These are phyloP conservation scores for Pichia membranifaciens DNA, from an alignment of 805 yeast genomes.

Conservation along the genomic window DNA sequence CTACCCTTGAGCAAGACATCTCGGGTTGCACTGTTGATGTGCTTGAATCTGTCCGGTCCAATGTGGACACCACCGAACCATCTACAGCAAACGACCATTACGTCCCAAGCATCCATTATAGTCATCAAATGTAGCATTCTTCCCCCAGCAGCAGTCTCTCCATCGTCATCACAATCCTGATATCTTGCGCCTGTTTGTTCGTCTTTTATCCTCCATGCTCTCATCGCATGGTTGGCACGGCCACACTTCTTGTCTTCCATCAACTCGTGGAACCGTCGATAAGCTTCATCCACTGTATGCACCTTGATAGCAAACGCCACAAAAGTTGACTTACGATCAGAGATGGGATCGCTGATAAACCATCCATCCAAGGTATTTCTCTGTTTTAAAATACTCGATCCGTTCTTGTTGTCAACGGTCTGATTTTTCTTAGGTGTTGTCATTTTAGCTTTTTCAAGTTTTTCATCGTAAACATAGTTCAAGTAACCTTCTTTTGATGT, in stretches of 20 bases:
- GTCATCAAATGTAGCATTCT: constrained; percentile 73
- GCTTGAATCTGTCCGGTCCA: constrained; percentile 93
- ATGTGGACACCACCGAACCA: constrained; percentile 92
- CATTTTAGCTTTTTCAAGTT: constrained; percentile 24
- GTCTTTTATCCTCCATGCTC: constrained; percentile 75
- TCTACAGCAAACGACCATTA: constrained; percentile 78
- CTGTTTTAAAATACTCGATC: constrained; percentile 4
- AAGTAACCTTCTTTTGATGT: constrained; percentile 8
- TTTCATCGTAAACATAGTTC: constrained; percentile 25
- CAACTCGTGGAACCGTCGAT: constrained; percentile 43
- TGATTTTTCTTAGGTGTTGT: constrained; percentile 5
- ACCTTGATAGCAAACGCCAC: constrained; percentile 68
- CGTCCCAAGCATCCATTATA: constrained; percentile 73
- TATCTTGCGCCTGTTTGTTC: constrained; percentile 45
- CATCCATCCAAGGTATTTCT: constrained; percentile 62
- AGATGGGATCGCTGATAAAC: constrained; percentile 68
- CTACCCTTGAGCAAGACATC: constrained; percentile 72
- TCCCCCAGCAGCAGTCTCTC: constrained; percentile 95
- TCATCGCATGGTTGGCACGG: constrained; percentile 73
- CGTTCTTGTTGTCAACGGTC: neutral
- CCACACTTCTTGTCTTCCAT: constrained; percentile 61
- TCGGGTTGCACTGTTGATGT: constrained; percentile 83
- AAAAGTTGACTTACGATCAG: constrained; percentile 82
- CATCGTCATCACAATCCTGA: constrained; percentile 95
- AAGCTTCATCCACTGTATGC: constrained; percentile 62